A percentile compares a stretch with the other conserved stretches of the same genome.
These are phyloP conservation scores for Pyrenopolyporus hunteri DNA, from an alignment of 495 filamentous ascomycete species.

Conservation along the genomic window DNA sequence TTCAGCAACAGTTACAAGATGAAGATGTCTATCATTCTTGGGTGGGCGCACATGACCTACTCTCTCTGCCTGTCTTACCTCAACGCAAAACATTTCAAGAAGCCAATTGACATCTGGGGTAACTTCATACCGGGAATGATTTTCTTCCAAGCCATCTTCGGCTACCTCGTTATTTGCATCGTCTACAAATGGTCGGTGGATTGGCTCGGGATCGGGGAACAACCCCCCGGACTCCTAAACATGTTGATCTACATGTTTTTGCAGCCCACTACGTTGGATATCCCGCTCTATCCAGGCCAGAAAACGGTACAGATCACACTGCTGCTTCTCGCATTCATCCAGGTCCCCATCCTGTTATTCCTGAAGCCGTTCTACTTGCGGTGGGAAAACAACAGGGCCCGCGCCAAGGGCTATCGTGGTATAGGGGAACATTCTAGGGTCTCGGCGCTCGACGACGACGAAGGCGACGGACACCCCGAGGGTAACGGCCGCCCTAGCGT, in stretches of 20 bases:
- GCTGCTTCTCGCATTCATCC: slow-evolving; percentile 80
- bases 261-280: slow-evolving; percentile 74
- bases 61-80: slow-evolving; percentile 90
- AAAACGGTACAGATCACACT: slow-evolving; percentile 73
- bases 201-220: slow-evolving; percentile 70
- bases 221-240: slow-evolving; percentile 88
- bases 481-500: slow-evolving; percentile 69
- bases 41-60: slow-evolving; percentile 98
- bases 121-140: slow-evolving; percentile 98
- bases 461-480: slow-evolving; percentile 58
- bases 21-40: slow-evolving; percentile 97
- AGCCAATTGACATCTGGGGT: slow-evolving; percentile 90
- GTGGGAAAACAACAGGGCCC: slow-evolving; percentile 87
- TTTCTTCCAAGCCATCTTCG: slow-evolving; percentile 99
- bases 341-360: slow-evolving; percentile 90
- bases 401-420: slow-evolving; percentile 86
- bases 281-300: slow-evolving; percentile 78
- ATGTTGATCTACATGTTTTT: slow-evolving; percentile 99
- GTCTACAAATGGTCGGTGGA: slow-evolving; percentile 96
- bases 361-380: slow-evolving; percentile 94
- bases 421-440: slow-evolving; percentile 87
- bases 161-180: slow-evolving; percentile 91
- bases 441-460: slow-evolving; percentile 85
- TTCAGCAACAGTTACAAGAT: slow-evolving; percentile 99
- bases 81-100: slow-evolving; percentile 94